Base-by-base conservation (phyloP, 768 basidiomycete species). In the Boletellus ananas region DNA sequence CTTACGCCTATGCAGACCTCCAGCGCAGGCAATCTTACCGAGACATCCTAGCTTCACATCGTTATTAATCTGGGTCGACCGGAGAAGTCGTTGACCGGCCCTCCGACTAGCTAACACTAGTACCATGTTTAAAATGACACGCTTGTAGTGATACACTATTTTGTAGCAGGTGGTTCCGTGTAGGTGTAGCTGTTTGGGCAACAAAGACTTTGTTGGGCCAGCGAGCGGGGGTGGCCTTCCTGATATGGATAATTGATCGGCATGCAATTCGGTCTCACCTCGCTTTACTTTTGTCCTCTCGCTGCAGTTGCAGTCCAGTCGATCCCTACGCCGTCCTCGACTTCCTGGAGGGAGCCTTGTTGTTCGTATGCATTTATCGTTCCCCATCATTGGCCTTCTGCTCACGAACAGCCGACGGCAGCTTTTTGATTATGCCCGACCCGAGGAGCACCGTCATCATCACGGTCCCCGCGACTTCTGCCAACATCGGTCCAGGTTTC, bases 401-500 rank as follows among this genome's bases (percentile, higher is more conserved):
- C 8, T 34, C 31, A 45, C 17, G 31, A 5, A 17, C 0, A 11
- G 13, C 14, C 18, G 43, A 31, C n/a, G 34, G 17, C 49, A 63
- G 51, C 38, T 20, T 27, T n/a, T 31, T 43, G 36, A 50, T 38
- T 52, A 68, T 70, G 68, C 40, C 59, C 23, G 37, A 40, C 36
- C 21, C 46, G 53, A 56, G 58, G 44, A 47, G 36, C n/a, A 43
- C 60, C 11, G 80, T 93, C 70, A 77, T 74, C 34, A 91, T 99
- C 69, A 80, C 77, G 55, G 87, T 98, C 45, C 95, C 95, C 10
- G 93, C 93, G n/a, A 97, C 95, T 2, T 94, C 94, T 55, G 95
- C 95, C 57, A 99, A 99, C 74, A 94, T 99, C 63, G 95, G 95
- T 3, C 95, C 95, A 35, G 95, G 95, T 21, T 99, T 99, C 70